Evolutionary conservation across 2,329 filamentous ascomycete genomes (phyloP), one percentile per base, ranked within the genome.

Genomic region (Acrocalymma vagum): DNA sequence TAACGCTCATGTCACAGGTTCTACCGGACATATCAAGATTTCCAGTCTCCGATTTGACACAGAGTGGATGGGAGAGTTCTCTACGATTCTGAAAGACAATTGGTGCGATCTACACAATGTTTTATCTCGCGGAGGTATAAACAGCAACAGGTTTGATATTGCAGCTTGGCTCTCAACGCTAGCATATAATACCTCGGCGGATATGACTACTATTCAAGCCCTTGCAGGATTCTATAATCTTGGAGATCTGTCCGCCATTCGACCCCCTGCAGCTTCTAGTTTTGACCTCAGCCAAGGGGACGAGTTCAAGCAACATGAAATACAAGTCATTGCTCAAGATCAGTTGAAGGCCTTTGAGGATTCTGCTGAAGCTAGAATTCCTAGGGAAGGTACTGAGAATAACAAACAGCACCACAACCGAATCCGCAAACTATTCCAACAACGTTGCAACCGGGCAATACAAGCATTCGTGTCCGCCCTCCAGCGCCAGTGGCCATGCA

Each of bases 81-180:
- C 45, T 2, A 9, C 20, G 2, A 30, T 42, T 8, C 14, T 66
- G 4, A 27, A 29, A 1, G 13, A 51, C 1, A 4, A 37, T 6
- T 67, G 56, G 62, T 65, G 62, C 33, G 38, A 21, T 9, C 26
- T 65, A 2, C 62, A 67, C 18, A n/a, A 20, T 4, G 15, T 14
- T 7, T 22, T 66, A 1, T 26, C 48, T 1, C 18, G 3, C 4
- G n/a, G 16, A 3, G 10, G 38, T 9, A 4, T 17, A 2, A 10
- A 3, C 2, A 34, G 18, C 22, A 56, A 56, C 11, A 48, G 37
- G n/a, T 67, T 53, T 30, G 37, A 54, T 14, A 34, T 67, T 0
- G 40, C 51, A 21, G 51, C 55, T 3, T 67, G 58, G 54, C 39
- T 67, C 1, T 55, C 61, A 1, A 60, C 61, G 0, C 33, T 57